phyloP scores from a whole-genome alignment of 2,329 filamentous ascomycete genomes.

The Hypomyces rosellus region DNA sequence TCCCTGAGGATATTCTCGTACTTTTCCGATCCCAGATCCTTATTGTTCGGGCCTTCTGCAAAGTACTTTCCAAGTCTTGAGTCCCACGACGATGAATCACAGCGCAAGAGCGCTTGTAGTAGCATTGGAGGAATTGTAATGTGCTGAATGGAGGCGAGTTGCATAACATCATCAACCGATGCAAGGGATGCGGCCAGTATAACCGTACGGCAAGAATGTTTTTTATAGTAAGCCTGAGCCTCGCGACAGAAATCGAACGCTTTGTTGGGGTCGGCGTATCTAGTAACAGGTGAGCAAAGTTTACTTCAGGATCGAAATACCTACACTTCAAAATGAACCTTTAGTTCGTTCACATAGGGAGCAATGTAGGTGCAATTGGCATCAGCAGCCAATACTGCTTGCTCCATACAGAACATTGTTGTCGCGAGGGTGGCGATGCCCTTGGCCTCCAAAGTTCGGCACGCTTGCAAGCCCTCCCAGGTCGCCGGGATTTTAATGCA shows the following conservation, averaged over 20 bases:
- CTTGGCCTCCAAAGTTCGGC: conserved; percentile 42
- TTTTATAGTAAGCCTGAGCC: conserved; percentile 47
- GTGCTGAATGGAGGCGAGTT: conserved; percentile 50
- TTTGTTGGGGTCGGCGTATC: conserved; percentile 42
- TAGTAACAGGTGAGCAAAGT: conserved; percentile 16
- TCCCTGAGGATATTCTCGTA: conserved; percentile 22
- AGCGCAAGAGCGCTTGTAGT: conserved; percentile 39
- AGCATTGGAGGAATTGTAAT: conserved; percentile 53
- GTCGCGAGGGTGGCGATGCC: conserved; percentile 57
- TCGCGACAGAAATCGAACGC: conserved; percentile 44
- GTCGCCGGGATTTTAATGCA: conserved; percentile 60
- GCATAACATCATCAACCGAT: conserved; percentile 51
- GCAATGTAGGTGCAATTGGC: conserved; percentile 56
- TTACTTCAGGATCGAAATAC: conserved; percentile 6
- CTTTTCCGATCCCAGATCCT: too few relatives aligned
- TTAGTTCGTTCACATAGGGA: conserved; percentile 60
- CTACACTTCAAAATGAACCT: conserved; percentile 53
- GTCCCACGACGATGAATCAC: conserved; percentile 16
- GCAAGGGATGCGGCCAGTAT: conserved; percentile 54
- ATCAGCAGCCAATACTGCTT: conserved; percentile 52
- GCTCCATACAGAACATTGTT: conserved; percentile 55
- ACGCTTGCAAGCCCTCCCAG: conserved; percentile 58
- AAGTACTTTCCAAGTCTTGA: too few relatives aligned
- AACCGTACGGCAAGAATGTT: conserved; percentile 35
- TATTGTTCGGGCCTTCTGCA: too few relatives aligned